phyloP scores from a whole-genome alignment of 108 stramenopile genomes.

The Pseudonitzschia multistriata region DNA sequence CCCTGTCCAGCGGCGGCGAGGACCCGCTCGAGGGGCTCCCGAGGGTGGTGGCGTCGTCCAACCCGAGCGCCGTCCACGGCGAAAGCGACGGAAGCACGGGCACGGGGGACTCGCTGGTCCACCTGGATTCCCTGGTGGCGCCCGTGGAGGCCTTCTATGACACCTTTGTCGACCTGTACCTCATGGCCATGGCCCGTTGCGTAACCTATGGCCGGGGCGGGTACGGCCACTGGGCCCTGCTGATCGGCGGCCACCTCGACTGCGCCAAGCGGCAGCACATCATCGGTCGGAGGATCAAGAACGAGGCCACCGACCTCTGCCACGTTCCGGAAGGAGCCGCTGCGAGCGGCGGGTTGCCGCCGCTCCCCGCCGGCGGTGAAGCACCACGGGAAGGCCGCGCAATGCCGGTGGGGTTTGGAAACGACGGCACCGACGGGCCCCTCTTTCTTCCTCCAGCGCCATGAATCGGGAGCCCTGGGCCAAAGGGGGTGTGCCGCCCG shows the following conservation, averaged over 20 bases:
- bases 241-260: constrained; percentile 27
- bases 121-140: constrained; percentile 20
- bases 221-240: constrained; percentile 37
- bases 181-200: constrained; percentile 42
- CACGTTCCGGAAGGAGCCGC: not conserved
- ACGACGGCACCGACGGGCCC: too few species aligned
- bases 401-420: too few species aligned
- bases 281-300: not conserved
- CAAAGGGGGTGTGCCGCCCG: too few species aligned
- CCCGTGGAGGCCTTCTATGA: constrained; percentile 30
- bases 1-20: not conserved
- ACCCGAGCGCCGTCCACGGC: not conserved
- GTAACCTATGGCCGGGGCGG: constrained; percentile 34
- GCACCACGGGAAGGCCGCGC: too few species aligned
- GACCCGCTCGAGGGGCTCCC: not conserved
- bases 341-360: too few species aligned
- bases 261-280: not conserved
- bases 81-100: not conserved
- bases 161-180: constrained; percentile 52
- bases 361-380: too few species aligned
- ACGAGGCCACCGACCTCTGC: not conserved
- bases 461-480: too few species aligned
- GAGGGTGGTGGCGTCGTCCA: not conserved
- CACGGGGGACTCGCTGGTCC: not conserved
- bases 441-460: too few species aligned